phyloP scores from a whole-genome alignment of 1,284 basidiomycete genomes.

The Agaricales sp. region DNA sequence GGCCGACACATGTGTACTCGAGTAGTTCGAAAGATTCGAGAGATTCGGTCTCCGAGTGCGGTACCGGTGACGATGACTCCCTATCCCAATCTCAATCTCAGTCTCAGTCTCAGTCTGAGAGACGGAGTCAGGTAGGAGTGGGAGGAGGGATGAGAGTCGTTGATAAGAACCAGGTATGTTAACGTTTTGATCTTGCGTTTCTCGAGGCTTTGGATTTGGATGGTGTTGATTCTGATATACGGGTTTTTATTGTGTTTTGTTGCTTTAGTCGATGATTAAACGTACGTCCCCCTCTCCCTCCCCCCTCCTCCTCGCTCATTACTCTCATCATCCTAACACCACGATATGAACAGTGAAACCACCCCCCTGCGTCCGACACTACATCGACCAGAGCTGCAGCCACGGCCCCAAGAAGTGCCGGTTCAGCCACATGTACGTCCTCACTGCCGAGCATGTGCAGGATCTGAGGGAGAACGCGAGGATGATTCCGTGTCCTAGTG shows the following conservation, averaged over 20 bases:
- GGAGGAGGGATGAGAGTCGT: too few relatives aligned
- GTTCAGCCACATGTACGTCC: background rate
- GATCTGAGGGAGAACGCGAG: constrained; percentile 18
- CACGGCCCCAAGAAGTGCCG: background rate
- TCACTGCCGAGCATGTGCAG: background rate
- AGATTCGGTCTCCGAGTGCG: too few relatives aligned
- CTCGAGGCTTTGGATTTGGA: too few relatives aligned
- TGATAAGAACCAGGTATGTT: background rate
- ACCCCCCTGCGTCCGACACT: background rate
- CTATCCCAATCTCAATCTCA: too few relatives aligned
- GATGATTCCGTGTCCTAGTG: constrained; percentile 26
- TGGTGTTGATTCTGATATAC: too few relatives aligned
- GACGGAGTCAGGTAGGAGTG: too few relatives aligned
- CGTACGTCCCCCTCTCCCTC: background rate
- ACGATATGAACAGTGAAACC: background rate
- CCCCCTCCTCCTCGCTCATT: background rate
- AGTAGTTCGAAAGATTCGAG: too few relatives aligned
- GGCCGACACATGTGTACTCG: too few relatives aligned
- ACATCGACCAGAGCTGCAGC: background rate
- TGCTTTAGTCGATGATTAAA: background rate
- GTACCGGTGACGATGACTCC: too few relatives aligned
- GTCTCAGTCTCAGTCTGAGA: too few relatives aligned
- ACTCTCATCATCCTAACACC: background rate
- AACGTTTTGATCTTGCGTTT: background rate
- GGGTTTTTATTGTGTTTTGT: background rate